These are phyloP conservation scores for Tylopilus sp. DNA, from an alignment of 768 basidiomycete species.

Conservation along the genomic window DNA sequence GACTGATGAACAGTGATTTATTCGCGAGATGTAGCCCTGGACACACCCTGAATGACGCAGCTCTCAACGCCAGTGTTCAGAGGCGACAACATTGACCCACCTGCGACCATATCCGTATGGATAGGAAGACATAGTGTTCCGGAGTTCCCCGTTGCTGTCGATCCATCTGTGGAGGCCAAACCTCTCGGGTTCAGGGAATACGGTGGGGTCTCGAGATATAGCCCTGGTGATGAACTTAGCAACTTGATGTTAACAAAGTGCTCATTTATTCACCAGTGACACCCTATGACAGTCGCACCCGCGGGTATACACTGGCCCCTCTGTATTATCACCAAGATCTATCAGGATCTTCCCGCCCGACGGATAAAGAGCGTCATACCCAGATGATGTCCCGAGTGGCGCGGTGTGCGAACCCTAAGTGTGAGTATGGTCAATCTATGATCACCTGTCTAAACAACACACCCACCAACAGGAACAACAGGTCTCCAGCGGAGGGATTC, in stretches of 20 bases:
- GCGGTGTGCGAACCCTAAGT: not conserved
- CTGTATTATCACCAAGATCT: slow-evolving; percentile 4
- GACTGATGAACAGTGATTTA: slow-evolving; percentile 31
- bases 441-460: too few relatives aligned
- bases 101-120: slow-evolving; percentile 51
- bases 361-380: not conserved
- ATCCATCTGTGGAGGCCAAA: slow-evolving; percentile 59
- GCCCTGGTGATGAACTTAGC: too few relatives aligned
- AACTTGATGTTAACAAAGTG: too few relatives aligned
- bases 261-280: slow-evolving; percentile 16
- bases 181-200: slow-evolving; percentile 35
- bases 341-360: not conserved
- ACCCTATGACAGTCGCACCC: slow-evolving; percentile 21
- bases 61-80: not conserved
- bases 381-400: not conserved
- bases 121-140: slow-evolving; percentile 42
- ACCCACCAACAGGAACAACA: too few relatives aligned
- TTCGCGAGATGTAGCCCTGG: slow-evolving; percentile 54
- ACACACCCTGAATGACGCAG: slow-evolving; percentile 54
- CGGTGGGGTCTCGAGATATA: slow-evolving; percentile 19
- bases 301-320: slow-evolving; percentile 22
- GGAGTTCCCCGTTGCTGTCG: slow-evolving; percentile 31
- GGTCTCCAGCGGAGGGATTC: not conserved
- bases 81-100: slow-evolving; percentile 4
- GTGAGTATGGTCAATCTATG: too few relatives aligned